phyloP scores from a whole-genome alignment of 2,329 filamentous ascomycete genomes.

The Volutella citrinella region DNA sequence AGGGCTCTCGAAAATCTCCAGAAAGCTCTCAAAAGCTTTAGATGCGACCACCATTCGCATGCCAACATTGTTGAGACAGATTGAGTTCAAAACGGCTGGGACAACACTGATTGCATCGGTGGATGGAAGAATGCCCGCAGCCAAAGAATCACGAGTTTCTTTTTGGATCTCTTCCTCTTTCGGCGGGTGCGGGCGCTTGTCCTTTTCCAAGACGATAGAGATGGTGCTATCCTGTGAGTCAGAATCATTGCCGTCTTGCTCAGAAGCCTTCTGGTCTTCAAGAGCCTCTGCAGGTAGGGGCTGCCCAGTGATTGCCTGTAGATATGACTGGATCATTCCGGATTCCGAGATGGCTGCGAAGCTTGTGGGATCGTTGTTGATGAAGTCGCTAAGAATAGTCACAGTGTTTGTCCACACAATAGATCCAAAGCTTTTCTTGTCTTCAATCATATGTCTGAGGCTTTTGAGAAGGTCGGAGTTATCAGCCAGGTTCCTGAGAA shows the following conservation, averaged over 20 bases:
- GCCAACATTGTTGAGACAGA: constrained; percentile 84
- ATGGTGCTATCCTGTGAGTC: constrained; percentile 39
- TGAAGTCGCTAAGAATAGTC: constrained; percentile 89
- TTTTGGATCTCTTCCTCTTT: constrained; percentile 46
- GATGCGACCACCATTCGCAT: constrained; percentile 86
- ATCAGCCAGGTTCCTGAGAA: constrained; percentile 91
- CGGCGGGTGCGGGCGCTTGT: constrained; percentile 51
- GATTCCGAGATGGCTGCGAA: constrained; percentile 95
- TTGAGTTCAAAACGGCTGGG: constrained; percentile 85
- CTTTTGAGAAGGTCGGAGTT: constrained; percentile 80
- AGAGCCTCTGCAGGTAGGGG: constrained; percentile 34
- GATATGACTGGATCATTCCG: constrained; percentile 79
- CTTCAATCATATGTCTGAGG: constrained; percentile 76
- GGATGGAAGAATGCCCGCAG: constrained; percentile 78
- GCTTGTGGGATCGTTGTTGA: constrained; percentile 97
- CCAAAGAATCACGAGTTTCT: constrained; percentile 45
- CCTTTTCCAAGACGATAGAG: constrained; percentile 32
- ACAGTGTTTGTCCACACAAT: constrained; percentile 95
- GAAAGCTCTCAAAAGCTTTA: constrained; percentile 77
- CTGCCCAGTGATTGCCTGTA: constrained; percentile 72
- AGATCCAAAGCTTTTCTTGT: constrained; percentile 78
- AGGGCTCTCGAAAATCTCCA: constrained; percentile 95
- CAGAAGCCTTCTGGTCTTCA: constrained; percentile 26
- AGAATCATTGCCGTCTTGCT: constrained; percentile 31
- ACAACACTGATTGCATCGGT: constrained; percentile 84